Evolutionary conservation across 2,329 filamentous ascomycete genomes (phyloP).

Genomic region (Aspergillus aculeatus): DNA sequence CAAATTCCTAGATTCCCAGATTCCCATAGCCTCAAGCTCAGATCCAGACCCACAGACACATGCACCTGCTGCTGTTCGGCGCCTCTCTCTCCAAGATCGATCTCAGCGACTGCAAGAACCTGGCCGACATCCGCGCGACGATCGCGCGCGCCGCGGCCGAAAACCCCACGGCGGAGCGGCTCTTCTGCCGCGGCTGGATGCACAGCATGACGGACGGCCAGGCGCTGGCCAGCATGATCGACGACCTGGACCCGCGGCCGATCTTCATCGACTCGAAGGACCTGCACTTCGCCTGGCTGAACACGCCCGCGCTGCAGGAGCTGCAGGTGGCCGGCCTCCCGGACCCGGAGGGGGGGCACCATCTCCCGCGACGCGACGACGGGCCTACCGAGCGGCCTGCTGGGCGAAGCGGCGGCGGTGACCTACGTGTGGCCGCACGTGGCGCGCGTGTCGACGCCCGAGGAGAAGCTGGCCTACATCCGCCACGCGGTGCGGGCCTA

Average conservation of each 20-base stretch:
- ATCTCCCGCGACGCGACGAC: constrained; percentile 42
- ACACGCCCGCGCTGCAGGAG: constrained; percentile 47
- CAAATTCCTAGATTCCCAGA: background rate
- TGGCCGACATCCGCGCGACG: no score
- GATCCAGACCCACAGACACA: constrained; percentile 14
- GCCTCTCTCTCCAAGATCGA: constrained; percentile 46
- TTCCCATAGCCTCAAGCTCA: constrained; percentile 21
- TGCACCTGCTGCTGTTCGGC: constrained; percentile 48
- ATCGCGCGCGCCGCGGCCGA: no score
- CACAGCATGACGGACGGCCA: no score
- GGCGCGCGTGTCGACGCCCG: constrained; percentile 39
- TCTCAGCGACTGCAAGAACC: no score
- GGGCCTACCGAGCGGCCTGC: constrained; percentile 31
- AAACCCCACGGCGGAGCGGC: no score
- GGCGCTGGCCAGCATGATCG: no score
- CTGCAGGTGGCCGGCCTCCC: constrained; percentile 42
- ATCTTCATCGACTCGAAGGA: no score
- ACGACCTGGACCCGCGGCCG: no score
- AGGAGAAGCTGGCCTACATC: constrained; percentile 44
- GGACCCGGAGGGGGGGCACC: constrained; percentile 47
- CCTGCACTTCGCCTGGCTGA: constrained; percentile 51
- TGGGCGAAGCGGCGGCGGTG: constrained; percentile 48
- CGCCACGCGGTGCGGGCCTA: constrained; percentile 46
- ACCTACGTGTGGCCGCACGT: constrained; percentile 51
- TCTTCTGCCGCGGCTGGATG: no score